A percentile compares a stretch with the other conserved stretches of the same genome.
These are phyloP conservation scores for Tranzscheliella williamsii DNA, from an alignment of 1,284 basidiomycete genomes.

Conservation along the genomic window DNA sequence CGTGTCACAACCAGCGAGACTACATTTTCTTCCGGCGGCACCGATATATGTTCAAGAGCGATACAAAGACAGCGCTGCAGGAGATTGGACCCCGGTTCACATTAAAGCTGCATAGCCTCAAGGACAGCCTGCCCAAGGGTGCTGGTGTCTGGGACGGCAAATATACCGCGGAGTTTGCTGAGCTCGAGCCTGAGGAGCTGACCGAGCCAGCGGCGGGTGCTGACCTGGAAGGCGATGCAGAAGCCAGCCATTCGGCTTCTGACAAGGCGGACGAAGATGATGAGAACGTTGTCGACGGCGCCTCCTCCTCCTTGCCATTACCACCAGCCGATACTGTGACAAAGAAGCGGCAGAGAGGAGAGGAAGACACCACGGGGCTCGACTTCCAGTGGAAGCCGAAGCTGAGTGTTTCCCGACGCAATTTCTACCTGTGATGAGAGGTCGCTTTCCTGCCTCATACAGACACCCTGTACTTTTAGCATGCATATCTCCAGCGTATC, in stretches of 20 bases:
- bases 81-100: slow-evolving; percentile 99
- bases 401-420: slow-evolving; percentile 50
- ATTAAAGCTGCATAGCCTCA: slow-evolving; percentile 84
- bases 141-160: slow-evolving; percentile 68
- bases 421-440: slow-evolving; percentile 47
- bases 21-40: slow-evolving; percentile 97
- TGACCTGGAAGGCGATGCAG: background rate
- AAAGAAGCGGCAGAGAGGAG: slow-evolving; percentile 30
- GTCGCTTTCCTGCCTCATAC: no score
- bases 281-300: background rate
- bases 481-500: no score
- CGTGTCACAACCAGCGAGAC: slow-evolving; percentile 95
- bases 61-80: slow-evolving; percentile 80
- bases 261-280: background rate
- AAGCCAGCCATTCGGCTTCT: background rate
- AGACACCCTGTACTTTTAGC: no score
- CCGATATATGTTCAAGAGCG: slow-evolving; percentile 88
- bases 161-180: slow-evolving; percentile 57
- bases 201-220: slow-evolving; percentile 5
- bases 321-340: no score
- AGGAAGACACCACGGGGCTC: slow-evolving; percentile 38
- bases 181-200: slow-evolving; percentile 47
- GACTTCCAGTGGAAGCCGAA: slow-evolving; percentile 60
- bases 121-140: slow-evolving; percentile 77
- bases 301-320: background rate